Conservation (phyloP, 129 eudicot genomes). For the Arctium lappa region DNA sequence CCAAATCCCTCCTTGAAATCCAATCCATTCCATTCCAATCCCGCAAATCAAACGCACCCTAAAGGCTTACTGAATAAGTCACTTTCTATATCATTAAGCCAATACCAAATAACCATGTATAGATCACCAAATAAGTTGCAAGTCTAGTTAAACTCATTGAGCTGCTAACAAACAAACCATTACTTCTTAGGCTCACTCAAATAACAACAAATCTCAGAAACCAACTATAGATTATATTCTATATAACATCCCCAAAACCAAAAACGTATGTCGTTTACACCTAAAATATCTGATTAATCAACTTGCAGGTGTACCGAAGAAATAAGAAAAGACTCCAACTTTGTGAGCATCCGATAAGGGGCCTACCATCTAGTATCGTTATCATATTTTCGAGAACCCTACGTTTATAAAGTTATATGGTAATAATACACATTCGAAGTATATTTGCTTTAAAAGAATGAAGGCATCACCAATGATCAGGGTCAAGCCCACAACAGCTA, state of each 20-base stretch:
- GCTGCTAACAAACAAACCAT: no score
- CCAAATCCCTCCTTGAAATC: no score
- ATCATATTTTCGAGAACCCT: not conserved
- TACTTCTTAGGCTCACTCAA: not conserved
- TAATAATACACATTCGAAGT: not conserved
- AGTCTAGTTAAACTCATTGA: no score
- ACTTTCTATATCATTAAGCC: no score
- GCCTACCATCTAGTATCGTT: not conserved
- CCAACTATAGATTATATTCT: not conserved
- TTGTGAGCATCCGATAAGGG: slow-evolving; percentile 13
- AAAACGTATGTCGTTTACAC: not conserved
- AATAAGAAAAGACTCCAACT: not conserved
- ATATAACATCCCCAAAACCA: not conserved
- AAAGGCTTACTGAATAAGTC: no score
- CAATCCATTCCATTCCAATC: no score
- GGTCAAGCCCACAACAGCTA: slow-evolving; percentile 2
- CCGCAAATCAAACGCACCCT: no score
- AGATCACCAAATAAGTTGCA: no score
- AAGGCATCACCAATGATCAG: not conserved
- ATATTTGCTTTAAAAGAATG: slow-evolving; percentile 2
- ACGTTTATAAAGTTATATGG: slow-evolving; percentile 10
- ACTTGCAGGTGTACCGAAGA: slow-evolving; percentile 8
- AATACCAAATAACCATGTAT: no score
- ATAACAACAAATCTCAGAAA: not conserved
- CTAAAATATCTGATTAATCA: not conserved